Base-by-base conservation (phyloP, 2,329 filamentous ascomycete genomes). In the Fusarium tjaetaba region DNA sequence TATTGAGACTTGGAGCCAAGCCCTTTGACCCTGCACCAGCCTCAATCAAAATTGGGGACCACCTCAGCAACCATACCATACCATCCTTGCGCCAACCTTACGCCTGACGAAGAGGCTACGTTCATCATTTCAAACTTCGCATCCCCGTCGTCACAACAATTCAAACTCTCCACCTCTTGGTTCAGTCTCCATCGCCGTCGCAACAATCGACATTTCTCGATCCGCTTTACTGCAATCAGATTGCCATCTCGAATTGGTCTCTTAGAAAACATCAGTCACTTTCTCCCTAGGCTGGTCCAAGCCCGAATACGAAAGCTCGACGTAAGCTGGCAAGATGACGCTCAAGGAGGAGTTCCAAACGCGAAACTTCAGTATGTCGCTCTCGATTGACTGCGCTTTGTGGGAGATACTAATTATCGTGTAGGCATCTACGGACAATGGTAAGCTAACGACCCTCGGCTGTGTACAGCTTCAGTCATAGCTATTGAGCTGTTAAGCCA, bases 401-500 rank as follows among this genome's bases (percentile, higher is more conserved):
- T 49, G 14, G 10, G 20, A 38, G 60, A 63, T 73, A 76, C 83
- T 87, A 78, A 86, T 78, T 48, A 51, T 56, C 68, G 66, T 38
- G 66, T 76, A 93, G 91, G 91, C 84, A 93, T 93, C 83, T 93
- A 93, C 79, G 91, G 89, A 82, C 91, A 93, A 91, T 93, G 91
- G 91, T 93, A 87, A 87, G 89, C 80, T 32, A 52, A 55, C 65
- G 20, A 70, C 57, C 46, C 52, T 58, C 48, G n/a, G 51, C 48
- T 68, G 22, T 30, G 30, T 48, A 63, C n/a, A 58, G 51, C 61
- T 62, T 62, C 65, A 39, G 51, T 34, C 32, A 49, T 59, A 61
- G 60, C 55, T 65, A 52, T 43, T 34, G 56, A 77, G 64, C 62
- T 72, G 41, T 56, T 26, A 18, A 61, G 55, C 46, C 56, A 53